Evolutionary conservation across 768 basidiomycete species (phyloP).

Genomic region (Pilatotrama ljubarskyi): DNA sequence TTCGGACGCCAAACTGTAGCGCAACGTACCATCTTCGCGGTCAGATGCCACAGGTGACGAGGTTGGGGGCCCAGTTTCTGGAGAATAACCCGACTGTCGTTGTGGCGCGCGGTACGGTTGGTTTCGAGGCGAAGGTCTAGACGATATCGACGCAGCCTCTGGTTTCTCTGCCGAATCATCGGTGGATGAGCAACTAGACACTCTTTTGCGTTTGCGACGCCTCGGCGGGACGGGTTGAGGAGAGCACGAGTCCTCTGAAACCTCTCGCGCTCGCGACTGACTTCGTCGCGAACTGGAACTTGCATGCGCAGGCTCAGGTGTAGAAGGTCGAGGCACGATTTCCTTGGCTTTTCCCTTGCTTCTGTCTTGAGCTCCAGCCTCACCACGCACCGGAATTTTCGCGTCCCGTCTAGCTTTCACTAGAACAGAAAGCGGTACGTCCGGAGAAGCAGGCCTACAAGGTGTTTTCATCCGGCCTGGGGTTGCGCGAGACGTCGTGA

Average conservation of each 20-base stretch:
- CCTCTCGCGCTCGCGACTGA: not conserved
- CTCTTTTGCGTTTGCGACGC: conserved; percentile 13
- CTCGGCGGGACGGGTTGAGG: conserved; percentile 1
- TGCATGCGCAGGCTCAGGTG: not conserved
- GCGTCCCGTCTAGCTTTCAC: not conserved
- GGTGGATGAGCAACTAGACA: conserved; percentile 9
- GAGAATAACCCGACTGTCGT: not conserved
- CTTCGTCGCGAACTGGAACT: not conserved
- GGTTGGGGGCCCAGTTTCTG: conserved; percentile 1
- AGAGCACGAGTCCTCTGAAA: not conserved
- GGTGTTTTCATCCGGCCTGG: not conserved
- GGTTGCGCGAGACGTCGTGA: not conserved
- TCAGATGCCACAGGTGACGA: conserved; percentile 9
- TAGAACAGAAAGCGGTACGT: not conserved
- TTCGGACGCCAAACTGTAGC: not conserved
- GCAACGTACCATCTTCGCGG: conserved; percentile 15
- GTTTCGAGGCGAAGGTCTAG: not conserved
- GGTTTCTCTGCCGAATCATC: not conserved
- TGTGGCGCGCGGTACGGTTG: not conserved
- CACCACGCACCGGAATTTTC: not conserved
- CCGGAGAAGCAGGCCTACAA: not conserved
- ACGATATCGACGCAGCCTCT: not conserved
- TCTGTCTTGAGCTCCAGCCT: not conserved
- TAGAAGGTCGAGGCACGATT: not conserved
- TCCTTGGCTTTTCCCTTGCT: not conserved